A percentile compares a stretch with the other conserved stretches of the same genome.
These are phyloP conservation scores for Pseudisothecium myosuroides DNA, from an alignment of 225 moss, liverwort and hornwort species.

Conservation along the genomic window DNA sequence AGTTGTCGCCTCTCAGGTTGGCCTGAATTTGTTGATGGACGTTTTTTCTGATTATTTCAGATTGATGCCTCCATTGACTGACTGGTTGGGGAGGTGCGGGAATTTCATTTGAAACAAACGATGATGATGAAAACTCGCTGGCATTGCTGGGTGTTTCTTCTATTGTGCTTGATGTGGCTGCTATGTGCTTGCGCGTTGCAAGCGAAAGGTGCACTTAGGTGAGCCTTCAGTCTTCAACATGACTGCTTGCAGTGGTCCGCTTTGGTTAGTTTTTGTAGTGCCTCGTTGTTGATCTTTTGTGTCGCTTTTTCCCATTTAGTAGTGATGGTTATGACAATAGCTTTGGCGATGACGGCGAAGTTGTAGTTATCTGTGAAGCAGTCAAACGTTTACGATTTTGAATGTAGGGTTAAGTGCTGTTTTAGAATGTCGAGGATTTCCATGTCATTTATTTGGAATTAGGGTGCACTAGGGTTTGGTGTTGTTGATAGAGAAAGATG, in stretches of 20 bases:
- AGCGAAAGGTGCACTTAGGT: constrained; percentile 1
- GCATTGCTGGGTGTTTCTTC: neutral
- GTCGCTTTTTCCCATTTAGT: neutral
- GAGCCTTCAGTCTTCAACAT: neutral
- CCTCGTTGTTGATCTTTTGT: neutral
- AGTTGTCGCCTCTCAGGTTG: neutral
- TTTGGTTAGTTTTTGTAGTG: neutral
- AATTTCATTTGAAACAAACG: neutral
- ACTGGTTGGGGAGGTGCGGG: neutral
- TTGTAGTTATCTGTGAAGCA: neutral
- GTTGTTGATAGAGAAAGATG: neutral
- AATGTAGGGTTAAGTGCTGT: neutral
- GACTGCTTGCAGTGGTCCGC: neutral
- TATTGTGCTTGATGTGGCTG: neutral
- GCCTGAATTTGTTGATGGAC: neutral
- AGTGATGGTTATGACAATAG: neutral
- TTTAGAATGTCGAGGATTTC: neutral
- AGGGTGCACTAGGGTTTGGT: neutral
- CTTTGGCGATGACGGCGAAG: neutral
- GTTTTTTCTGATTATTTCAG: neutral
- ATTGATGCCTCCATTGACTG: neutral
- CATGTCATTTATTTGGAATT: neutral
- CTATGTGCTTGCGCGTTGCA: neutral
- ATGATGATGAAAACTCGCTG: neutral
- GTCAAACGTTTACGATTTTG: neutral